Evolutionary conservation across 306 rosid genomes (phyloP), one percentile per base, ranked within the genome.

Genomic region (Luffa acutangula): DNA sequence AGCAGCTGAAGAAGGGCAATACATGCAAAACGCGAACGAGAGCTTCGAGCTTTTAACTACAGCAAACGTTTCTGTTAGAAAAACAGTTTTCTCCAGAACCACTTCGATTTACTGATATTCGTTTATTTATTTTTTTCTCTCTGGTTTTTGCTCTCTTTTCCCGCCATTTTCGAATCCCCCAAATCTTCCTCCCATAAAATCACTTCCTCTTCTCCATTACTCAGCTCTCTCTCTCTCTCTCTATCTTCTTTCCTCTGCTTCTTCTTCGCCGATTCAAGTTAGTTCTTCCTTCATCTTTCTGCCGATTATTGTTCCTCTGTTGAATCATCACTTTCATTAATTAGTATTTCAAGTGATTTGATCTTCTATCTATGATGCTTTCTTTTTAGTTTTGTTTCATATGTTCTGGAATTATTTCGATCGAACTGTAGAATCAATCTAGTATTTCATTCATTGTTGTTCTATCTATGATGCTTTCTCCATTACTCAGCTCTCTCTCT

Each of bases 71-170:
- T 73, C 77, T 48, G 77, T 73, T 73, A 73, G 43, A 31, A 48
- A 21, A 73, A 18, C 59, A 48, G 59, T 49, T 73, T 49, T 73
- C 59, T 48, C 42, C 6, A 67, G 11, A 67, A 67, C 75, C 52
- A 52, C 52, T 67, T 67, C 52, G 15, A 67, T 67, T 67, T 41
- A 65, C 25, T 58, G 21, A 20, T 57, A n/a, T 31, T 33, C 0
- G 10, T 33, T 71, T 21, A 41, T 70, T 42, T 17, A 54, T 70
- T 63, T 1, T 70, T 11, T 6, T 11, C 52, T 11, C 52, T 43
- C 6, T 48, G 59, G n/a, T 73, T 73, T 73, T 73, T 6, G 70
- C n/a, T 42, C 52, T 67, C 49, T 41, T 67, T 72, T 73, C 77
- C 77, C 77, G 31, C 77, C 77, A 73, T 48, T 20, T 73, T 57